Base-by-base conservation (phyloP, 1,284 basidiomycete species). In the Clitocybe nebularis region DNA sequence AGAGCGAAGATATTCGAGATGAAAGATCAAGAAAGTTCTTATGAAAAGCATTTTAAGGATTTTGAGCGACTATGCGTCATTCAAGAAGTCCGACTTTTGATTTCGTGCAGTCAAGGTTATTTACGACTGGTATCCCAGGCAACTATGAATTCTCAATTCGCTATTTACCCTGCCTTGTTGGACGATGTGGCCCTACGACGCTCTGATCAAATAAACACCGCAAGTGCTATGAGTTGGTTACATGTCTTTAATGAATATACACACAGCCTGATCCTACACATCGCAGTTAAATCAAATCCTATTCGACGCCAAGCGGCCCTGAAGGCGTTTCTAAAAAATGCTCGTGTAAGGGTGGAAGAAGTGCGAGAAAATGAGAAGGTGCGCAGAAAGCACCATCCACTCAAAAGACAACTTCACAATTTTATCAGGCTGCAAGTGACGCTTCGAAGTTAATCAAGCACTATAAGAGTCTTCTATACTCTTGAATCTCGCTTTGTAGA, bases 371-470 rank as follows among this genome's bases (percentile, higher is more conserved):
- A 53, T 11, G 65, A 64, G 52, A 61, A 61, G 53, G 66, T 64
- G 32, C 34, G 57, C 43, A 42, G 47, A 49, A 42, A 41, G 11
- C 3, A 25, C 16, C 30, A 21, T 23, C 9, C 28, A 2, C 7
- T 44, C 26, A 20, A n/a, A 11, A 19, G 30, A 4, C 19, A n/a
- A 24, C 33, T 17, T 4, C 30, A 13, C 35, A 19, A 22, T 34
- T 38, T 11, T 14, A 16, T 13, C 39, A 69, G 68, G 43, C 43
- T 41, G 64, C 64, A 10, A 60, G 59, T 28, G 67, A 70, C 41
- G 66, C 67, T 5, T 58, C 62, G 11, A 53, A 47, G n/a, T 50
- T 67, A 25, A 67, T 69, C 49, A 66, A 63, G 45, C 54, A 62
- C 38, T 66, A 63, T 47, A 68, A 69, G 43, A 54, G 46, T 35